These are phyloP conservation scores for Zizania palustris DNA, from an alignment of 202 grass and related monocot species.

Conservation along the genomic window DNA sequence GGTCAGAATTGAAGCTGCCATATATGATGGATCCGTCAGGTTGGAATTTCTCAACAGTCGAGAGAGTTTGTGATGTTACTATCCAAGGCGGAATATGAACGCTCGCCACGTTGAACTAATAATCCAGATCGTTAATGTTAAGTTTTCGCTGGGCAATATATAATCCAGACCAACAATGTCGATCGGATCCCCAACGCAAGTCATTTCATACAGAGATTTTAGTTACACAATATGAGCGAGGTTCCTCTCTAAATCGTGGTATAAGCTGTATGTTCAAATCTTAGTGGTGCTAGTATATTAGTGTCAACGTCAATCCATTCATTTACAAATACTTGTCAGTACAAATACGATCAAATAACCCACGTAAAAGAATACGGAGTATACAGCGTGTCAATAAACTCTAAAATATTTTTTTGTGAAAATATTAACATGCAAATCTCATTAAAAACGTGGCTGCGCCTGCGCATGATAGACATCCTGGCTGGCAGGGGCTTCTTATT, in stretches of 20 bases:
- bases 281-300: background rate
- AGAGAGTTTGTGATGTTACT: background rate
- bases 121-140: conserved; percentile 22
- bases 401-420: background rate
- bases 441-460: no score
- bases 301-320: no score
- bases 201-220: background rate
- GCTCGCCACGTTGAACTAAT: conserved; percentile 23
- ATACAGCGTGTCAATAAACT: background rate
- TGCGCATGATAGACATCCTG: no score
- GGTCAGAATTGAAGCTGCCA: background rate
- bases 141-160: background rate
- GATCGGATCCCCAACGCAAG: background rate
- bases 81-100: conserved; percentile 12
- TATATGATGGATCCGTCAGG: background rate
- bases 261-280: background rate
- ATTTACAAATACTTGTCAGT: background rate
- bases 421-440: no score
- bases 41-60: background rate
- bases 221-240: background rate
- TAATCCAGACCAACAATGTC: no score
- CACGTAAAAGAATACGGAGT: background rate
- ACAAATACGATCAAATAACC: background rate
- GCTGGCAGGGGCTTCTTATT: background rate
- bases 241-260: background rate